These are phyloP conservation scores for Aureobasidium sp. DNA, from an alignment of 2,329 filamentous ascomycete genomes.

Conservation along the genomic window DNA sequence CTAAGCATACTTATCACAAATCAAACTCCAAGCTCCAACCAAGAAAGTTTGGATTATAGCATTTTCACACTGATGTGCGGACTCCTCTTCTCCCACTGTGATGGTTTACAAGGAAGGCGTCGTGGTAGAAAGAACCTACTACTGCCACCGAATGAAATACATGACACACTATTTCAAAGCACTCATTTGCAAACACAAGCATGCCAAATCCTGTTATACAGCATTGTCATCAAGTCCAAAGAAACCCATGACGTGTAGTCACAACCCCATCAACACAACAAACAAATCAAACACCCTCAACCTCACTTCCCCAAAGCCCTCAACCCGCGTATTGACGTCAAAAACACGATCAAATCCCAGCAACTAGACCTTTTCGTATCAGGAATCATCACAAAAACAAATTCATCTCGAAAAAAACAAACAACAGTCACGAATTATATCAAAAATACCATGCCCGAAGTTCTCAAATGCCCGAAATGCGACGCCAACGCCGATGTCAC, in stretches of 20 bases:
- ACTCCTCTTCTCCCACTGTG: background rate
- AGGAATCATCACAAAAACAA: background rate
- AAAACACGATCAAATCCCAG: background rate
- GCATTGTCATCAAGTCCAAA: too few species aligned
- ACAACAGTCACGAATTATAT: too few species aligned
- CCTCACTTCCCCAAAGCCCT: background rate
- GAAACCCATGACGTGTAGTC: background rate
- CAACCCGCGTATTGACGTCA: background rate
- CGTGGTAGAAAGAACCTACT: too few species aligned
- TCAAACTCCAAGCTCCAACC: background rate
- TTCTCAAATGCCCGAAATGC: slow-evolving; percentile 11
- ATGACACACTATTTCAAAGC: too few species aligned
- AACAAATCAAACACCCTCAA: background rate
- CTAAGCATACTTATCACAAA: background rate
- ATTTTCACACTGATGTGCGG: background rate
- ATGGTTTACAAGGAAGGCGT: too few species aligned
- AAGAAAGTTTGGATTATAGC: too few species aligned
- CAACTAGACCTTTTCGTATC: background rate
- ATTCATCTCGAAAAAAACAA: too few species aligned
- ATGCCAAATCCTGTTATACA: background rate
- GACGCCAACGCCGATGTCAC: slow-evolving; percentile 11
- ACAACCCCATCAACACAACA: background rate
- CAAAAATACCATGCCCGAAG: background rate
- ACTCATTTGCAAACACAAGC: background rate
- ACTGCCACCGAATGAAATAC: too few species aligned